phyloP scores from a whole-genome alignment of 208 protist genomes.

The Borovskyia barvae region DNA sequence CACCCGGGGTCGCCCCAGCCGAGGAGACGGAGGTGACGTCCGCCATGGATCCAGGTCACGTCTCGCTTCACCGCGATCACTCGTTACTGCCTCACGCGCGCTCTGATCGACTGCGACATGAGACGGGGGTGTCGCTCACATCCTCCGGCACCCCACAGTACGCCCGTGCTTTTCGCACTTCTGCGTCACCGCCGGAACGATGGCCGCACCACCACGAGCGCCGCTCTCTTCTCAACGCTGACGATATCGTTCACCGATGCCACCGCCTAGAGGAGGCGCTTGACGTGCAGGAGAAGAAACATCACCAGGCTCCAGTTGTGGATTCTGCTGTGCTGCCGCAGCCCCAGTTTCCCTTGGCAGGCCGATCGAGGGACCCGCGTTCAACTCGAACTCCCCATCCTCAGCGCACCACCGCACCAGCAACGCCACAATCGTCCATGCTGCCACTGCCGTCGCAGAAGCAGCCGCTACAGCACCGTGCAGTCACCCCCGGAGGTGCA shows the following conservation, averaged over 20 bases:
- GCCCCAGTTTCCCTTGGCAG: too few relatives aligned
- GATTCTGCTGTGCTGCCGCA: too few relatives aligned
- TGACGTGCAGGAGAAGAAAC: constrained; percentile 20
- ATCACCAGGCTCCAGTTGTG: too few relatives aligned
- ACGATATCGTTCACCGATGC: constrained; percentile 32
- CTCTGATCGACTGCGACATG: neutral
- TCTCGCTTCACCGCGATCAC: neutral
- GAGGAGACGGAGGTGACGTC: constrained; percentile 6
- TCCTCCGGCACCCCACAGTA: constrained; percentile 8
- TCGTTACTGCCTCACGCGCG: neutral
- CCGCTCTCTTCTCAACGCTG: constrained; percentile 11
- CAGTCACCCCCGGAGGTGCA: too few relatives aligned
- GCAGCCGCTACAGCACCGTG: too few relatives aligned
- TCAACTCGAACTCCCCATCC: too few relatives aligned
- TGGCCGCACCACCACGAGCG: neutral
- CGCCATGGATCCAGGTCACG: constrained; percentile 9
- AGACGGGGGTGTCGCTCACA: constrained; percentile 1
- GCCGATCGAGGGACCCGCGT: too few relatives aligned
- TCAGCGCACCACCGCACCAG: too few relatives aligned
- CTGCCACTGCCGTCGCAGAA: too few relatives aligned
- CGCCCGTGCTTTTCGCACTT: neutral
- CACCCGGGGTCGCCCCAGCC: constrained; percentile 6
- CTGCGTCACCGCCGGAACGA: neutral
- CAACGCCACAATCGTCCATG: too few relatives aligned
- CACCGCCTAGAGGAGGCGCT: constrained; percentile 28